Conservation (phyloP, 2,329 filamentous ascomycete genomes). For the Seiridium cupressi region DNA sequence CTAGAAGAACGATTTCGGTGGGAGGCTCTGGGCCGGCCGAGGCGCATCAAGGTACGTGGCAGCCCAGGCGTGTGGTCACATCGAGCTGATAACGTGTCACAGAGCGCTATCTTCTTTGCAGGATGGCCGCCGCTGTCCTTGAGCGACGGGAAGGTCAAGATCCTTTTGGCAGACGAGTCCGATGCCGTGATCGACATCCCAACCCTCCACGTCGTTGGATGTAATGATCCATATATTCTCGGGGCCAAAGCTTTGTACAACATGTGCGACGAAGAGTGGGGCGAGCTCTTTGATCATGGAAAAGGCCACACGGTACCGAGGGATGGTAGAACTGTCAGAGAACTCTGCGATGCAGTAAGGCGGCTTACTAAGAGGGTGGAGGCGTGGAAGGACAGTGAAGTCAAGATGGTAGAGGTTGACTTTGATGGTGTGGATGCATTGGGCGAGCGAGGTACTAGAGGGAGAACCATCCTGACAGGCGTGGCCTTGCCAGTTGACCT, state of each 20-base stretch:
- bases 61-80: background rate
- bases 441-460: no score
- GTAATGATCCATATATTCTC: slow-evolving; percentile 35
- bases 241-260: slow-evolving; percentile 38
- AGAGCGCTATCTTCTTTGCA: slow-evolving; percentile 43
- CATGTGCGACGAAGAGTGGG: slow-evolving; percentile 38
- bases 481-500: no score
- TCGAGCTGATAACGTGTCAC: slow-evolving; percentile 20
- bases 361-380: no score
- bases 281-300: slow-evolving; percentile 40
- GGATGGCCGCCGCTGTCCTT: slow-evolving; percentile 40
- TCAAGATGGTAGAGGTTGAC: no score
- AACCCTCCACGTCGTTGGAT: slow-evolving; percentile 38
- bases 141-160: slow-evolving; percentile 24
- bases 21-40: slow-evolving; percentile 26
- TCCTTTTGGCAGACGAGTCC: slow-evolving; percentile 34
- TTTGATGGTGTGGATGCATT: no score
- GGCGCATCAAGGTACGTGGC: slow-evolving; percentile 32
- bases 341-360: slow-evolving; percentile 17
- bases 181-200: slow-evolving; percentile 37
- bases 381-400: no score
- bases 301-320: slow-evolving; percentile 40
- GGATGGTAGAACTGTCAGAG: slow-evolving; percentile 27
- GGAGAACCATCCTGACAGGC: no score
- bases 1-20: slow-evolving; percentile 9